phyloP scores from a whole-genome alignment of 2,329 filamentous ascomycete genomes.

The Pseudopyrenochaeta lycopersici region DNA sequence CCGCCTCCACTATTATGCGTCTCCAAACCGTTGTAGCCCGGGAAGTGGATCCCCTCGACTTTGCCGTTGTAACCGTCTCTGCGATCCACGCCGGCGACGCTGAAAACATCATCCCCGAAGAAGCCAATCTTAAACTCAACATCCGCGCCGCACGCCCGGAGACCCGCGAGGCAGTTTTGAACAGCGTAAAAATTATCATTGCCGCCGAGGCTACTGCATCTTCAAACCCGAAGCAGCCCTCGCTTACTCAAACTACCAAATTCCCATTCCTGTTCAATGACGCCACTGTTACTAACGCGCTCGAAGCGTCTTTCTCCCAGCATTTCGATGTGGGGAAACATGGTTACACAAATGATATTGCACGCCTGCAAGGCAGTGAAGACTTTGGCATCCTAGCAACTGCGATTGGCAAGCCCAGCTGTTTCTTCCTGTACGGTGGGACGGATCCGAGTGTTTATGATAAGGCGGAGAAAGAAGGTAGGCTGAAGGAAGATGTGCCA shows the following conservation, averaged over 20 bases:
- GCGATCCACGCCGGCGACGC: conserved; percentile 67
- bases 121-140: conserved; percentile 64
- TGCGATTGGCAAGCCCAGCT: conserved; percentile 58
- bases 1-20: conserved; percentile 63
- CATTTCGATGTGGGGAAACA: conserved; percentile 53
- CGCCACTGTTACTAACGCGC: conserved; percentile 48
- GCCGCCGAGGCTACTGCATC: conserved; percentile 63
- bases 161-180: conserved; percentile 59
- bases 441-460: conserved; percentile 62
- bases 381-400: conserved; percentile 68
- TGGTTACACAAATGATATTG: conserved; percentile 50
- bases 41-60: conserved; percentile 63
- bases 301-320: conserved; percentile 56
- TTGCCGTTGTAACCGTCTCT: conserved; percentile 67
- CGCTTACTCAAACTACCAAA: conserved; percentile 48
- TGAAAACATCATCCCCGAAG: conserved; percentile 68
- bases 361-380: conserved; percentile 61
- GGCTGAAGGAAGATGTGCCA: conserved; percentile 59
- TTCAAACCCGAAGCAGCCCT: conserved; percentile 55
- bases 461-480: conserved; percentile 55
- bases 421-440: conserved; percentile 67
- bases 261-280: conserved; percentile 66
- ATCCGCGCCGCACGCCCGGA: conserved; percentile 59
- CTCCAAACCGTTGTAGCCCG: conserved; percentile 68
- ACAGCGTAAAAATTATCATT: conserved; percentile 62